phyloP scores from a whole-genome alignment of 2,329 filamentous ascomycete genomes.

The Aphanocladium album region DNA sequence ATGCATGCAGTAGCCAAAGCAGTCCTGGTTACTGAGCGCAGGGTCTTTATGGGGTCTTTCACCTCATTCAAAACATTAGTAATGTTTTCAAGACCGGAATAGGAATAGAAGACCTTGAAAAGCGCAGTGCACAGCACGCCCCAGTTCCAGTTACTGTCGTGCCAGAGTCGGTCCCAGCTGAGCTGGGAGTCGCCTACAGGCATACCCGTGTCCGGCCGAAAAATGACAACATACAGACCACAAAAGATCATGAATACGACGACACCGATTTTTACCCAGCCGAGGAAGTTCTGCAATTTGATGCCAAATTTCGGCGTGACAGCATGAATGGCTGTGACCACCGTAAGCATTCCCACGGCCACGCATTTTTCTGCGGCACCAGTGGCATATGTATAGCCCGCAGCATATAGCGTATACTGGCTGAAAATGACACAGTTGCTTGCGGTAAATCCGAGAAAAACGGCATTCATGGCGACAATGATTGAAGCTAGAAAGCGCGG shows the following conservation, averaged over 20 bases:
- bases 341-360: constrained; percentile 51
- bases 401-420: constrained; percentile 58
- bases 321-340: constrained; percentile 55
- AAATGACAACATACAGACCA: constrained; percentile 53
- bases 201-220: constrained; percentile 27
- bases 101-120: constrained; percentile 66
- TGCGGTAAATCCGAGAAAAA: constrained; percentile 62
- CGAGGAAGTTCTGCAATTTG: constrained; percentile 54
- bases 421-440: constrained; percentile 67
- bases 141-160: constrained; percentile 64
- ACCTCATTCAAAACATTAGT: constrained; percentile 71
- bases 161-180: constrained; percentile 53
- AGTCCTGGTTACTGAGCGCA: constrained; percentile 56
- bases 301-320: constrained; percentile 54
- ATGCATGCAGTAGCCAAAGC: constrained; percentile 57
- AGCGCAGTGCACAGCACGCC: constrained; percentile 61
- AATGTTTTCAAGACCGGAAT: constrained; percentile 60
- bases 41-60: constrained; percentile 59
- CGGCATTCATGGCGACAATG: constrained; percentile 57
- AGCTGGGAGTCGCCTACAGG: constrained; percentile 13
- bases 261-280: constrained; percentile 58
- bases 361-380: constrained; percentile 50
- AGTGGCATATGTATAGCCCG: constrained; percentile 44
- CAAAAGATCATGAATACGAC: constrained; percentile 58
- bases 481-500: constrained; percentile 61